These are phyloP conservation scores for Dichomitus squalens DNA, from an alignment of 1,284 basidiomycete species.

Conservation along the genomic window DNA sequence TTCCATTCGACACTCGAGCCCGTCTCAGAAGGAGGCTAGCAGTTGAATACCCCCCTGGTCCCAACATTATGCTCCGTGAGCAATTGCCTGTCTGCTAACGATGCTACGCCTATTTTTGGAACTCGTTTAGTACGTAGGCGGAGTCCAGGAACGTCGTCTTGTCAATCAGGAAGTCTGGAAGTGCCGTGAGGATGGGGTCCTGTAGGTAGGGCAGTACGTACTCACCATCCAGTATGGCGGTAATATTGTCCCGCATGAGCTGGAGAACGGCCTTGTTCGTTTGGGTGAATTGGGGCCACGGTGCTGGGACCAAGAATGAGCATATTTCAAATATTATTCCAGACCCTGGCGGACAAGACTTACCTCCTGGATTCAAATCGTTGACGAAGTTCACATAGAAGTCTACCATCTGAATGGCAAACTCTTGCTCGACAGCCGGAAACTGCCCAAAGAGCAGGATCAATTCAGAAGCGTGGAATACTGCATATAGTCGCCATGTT, in stretches of 20 bases:
- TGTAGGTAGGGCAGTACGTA: background rate
- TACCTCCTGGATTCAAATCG: conserved; percentile 55
- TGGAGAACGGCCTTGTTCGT: conserved; percentile 44
- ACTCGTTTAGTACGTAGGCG: conserved; percentile 3
- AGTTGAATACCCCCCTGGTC: too few relatives aligned
- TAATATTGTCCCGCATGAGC: conserved; percentile 51
- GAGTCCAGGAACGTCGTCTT: too few relatives aligned
- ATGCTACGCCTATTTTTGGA: too few relatives aligned
- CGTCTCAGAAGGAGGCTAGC: too few relatives aligned
- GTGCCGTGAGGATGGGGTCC: too few relatives aligned
- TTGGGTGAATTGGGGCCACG: conserved; percentile 46
- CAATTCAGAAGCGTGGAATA: conserved; percentile 54
- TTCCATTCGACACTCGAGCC: too few relatives aligned
- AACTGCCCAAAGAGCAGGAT: conserved; percentile 49
- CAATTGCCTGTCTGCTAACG: too few relatives aligned
- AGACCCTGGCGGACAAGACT: conserved; percentile 12
- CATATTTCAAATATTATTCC: background rate
- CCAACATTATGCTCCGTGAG: too few relatives aligned
- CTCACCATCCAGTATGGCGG: conserved; percentile 51
- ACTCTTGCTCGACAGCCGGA: conserved; percentile 44
- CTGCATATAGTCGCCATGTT: too few relatives aligned
- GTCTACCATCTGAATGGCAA: conserved; percentile 50
- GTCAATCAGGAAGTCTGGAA: too few relatives aligned
- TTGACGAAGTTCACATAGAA: conserved; percentile 57
- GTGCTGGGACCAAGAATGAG: conserved; percentile 31